These are phyloP conservation scores for Exophiala lecanii-corni DNA, from an alignment of 2,329 filamentous ascomycete species.

Conservation along the genomic window DNA sequence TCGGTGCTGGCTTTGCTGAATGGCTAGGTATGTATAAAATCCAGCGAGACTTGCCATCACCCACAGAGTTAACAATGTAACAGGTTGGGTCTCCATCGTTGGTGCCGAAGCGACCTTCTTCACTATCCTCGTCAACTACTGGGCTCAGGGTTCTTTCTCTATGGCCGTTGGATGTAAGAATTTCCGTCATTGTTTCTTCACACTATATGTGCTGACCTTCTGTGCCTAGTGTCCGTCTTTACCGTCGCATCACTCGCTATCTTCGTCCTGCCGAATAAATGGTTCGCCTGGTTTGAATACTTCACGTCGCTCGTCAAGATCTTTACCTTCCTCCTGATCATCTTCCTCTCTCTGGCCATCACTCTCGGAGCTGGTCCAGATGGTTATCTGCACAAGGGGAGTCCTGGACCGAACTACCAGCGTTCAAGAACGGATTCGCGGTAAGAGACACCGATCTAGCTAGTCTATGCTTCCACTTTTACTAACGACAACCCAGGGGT, in stretches of 20 bases:
- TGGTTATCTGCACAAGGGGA: constrained; percentile 31
- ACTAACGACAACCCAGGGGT: constrained; percentile 26
- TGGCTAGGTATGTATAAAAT: constrained; percentile 12
- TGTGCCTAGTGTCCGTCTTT: constrained; percentile 24
- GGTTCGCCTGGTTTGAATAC: constrained; percentile 38
- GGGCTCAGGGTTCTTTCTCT: too few relatives aligned
- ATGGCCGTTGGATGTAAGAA: too few relatives aligned
- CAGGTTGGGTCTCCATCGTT: constrained; percentile 25
- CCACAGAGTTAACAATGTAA: neutral
- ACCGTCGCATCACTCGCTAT: constrained; percentile 23
- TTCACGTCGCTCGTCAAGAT: constrained; percentile 36
- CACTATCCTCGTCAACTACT: constrained; percentile 25
- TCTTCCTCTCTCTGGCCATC: constrained; percentile 37
- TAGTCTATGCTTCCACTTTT: too few relatives aligned
- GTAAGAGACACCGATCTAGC: too few relatives aligned
- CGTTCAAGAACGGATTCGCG: constrained; percentile 35
- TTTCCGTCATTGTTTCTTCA: too few relatives aligned
- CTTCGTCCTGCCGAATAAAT: constrained; percentile 29
- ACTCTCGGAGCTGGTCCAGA: constrained; percentile 38
- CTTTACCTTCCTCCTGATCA: constrained; percentile 34
- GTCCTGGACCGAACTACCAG: constrained; percentile 31
- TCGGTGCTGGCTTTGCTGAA: constrained; percentile 32
- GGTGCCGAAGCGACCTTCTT: constrained; percentile 27
- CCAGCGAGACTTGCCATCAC: neutral
- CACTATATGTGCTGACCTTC: too few relatives aligned